Evolutionary conservation across 139 green algal species (phyloP).

Genomic region (Closterium sp.): DNA sequence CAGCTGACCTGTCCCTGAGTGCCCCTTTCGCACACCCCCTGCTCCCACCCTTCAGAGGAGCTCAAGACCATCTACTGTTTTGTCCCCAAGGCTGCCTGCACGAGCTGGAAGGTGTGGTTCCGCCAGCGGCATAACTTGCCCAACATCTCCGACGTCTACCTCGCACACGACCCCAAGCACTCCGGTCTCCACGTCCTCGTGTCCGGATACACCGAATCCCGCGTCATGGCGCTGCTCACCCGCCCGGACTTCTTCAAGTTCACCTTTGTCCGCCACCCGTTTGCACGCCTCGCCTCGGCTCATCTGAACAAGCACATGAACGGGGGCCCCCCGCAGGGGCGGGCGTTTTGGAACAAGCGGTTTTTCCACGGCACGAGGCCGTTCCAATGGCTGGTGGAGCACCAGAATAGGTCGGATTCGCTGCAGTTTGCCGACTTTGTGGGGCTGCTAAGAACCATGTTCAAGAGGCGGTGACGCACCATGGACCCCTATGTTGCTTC

Average conservation of each 20-base stretch:
- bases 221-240: slow-evolving; percentile 16
- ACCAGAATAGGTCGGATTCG: background rate
- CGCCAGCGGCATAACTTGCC: background rate
- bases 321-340: background rate
- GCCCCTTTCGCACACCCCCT: background rate
- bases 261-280: slow-evolving; percentile 23
- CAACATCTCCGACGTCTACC: background rate
- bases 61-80: slow-evolving; percentile 20
- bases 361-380: background rate
- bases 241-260: slow-evolving; percentile 35
- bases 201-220: background rate
- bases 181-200: background rate
- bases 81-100: slow-evolving; percentile 18
- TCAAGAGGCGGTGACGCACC: background rate
- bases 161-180: background rate
- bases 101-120: slow-evolving; percentile 23
- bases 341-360: slow-evolving; percentile 20
- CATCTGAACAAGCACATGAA: slow-evolving; percentile 28
- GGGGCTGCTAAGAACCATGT: background rate
- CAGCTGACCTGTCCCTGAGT: too few species aligned
- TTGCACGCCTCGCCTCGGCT: background rate
- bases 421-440: background rate
- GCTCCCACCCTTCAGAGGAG: background rate
- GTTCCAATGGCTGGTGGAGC: background rate
- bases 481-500: background rate